Evolutionary conservation across 169 alveolate genomes (phyloP), one percentile per base, ranked within the genome.

Genomic region (Plasmodium coatneyi): DNA sequence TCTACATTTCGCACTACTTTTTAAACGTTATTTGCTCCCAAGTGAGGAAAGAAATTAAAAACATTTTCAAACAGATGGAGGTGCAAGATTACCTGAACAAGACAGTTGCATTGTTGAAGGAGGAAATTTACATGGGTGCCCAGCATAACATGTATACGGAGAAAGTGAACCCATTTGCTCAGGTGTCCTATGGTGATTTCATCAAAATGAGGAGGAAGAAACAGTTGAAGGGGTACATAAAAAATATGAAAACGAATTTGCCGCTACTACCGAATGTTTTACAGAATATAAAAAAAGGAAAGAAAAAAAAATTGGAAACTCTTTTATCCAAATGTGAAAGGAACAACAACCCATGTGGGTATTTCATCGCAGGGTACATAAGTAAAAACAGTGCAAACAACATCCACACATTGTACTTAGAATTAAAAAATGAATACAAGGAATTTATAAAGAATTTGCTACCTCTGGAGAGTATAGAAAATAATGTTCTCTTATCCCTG

Each of bases 221-320:
- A 80, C 76, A n/a, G 43, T 25, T 80, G 14, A 91, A 80, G 10
- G 41, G 56, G 36, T 22, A 71, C n/a, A 71, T 91, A 49, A 91
- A 34, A 3, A 25, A 41, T 41, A 71, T 91, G 28, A 46, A 56
- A 9, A 80, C 9, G 32, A 34, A 91, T 54, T 1, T 91, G 39
- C 95, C 95, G 22, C 78, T 91, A 81, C 56, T 91, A 14, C 95
- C 95, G 3, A 91, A 91, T 4, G 3, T 91, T 19, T 22, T 81
- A 28, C 70, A 56, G n/a, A 71, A 81, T 80, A 39, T 91, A 34
- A 80, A 71, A 10, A 91, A 91, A 46, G 76, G 60, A 16, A 91
- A 71, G 19, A 91, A 10, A 22, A 80, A 81, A 22, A 81, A 91
- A 80, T 28, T 80, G 60, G n/a, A 32, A 81, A 14, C 30, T 10